phyloP scores from a whole-genome alignment of 345 rosid species.

The Draba incana region DNA sequence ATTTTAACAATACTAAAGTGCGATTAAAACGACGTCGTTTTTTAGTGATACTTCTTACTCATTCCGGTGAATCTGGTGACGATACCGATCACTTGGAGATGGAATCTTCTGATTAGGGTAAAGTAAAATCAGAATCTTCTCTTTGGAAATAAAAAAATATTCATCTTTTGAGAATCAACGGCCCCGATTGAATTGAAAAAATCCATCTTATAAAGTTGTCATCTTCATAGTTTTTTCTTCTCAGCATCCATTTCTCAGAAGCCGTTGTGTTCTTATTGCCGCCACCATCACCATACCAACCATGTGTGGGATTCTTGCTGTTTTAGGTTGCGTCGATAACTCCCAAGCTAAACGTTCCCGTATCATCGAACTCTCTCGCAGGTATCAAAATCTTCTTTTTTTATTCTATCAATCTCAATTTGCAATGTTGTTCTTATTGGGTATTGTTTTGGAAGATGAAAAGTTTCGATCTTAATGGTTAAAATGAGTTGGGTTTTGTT shows the following conservation, averaged over 20 bases:
- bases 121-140: slow-evolving; percentile 28
- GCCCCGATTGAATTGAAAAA: slow-evolving; percentile 37
- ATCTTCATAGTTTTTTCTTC: not conserved
- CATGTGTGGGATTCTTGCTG: slow-evolving; percentile 87
- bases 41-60: too few species aligned
- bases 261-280: slow-evolving; percentile 37
- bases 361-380: slow-evolving; percentile 76
- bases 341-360: slow-evolving; percentile 85
- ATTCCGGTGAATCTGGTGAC: too few species aligned
- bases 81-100: not conserved
- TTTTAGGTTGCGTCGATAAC: slow-evolving; percentile 66
- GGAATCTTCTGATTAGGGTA: slow-evolving; percentile 38
- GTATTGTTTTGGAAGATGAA: slow-evolving; percentile 12
- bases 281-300: slow-evolving; percentile 42
- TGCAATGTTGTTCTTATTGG: slow-evolving; percentile 7
- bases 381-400: slow-evolving; percentile 39
- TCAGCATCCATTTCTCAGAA: slow-evolving; percentile 17
- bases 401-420: too few species aligned
- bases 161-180: slow-evolving; percentile 41
- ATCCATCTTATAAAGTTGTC: not conserved
- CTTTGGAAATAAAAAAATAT: slow-evolving; percentile 9
- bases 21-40: too few species aligned
- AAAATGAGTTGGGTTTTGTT: not conserved
- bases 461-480: slow-evolving; percentile 15
- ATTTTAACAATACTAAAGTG: too few species aligned